phyloP scores from a whole-genome alignment of 2,329 filamentous ascomycete genomes.

The Amesomyces nigricolor region DNA sequence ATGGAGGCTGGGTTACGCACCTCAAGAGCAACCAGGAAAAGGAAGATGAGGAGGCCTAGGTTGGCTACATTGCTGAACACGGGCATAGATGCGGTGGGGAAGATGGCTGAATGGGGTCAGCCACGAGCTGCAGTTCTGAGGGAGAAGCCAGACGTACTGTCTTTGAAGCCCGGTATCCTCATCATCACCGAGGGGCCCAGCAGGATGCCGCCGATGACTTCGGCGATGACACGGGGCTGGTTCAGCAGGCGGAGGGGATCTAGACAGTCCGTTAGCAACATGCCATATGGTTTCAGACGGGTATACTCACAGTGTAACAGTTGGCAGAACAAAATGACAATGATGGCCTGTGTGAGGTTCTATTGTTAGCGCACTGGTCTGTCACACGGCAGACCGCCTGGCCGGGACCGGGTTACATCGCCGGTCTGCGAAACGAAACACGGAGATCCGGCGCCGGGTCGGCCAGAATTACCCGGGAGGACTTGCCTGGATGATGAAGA shows the following conservation, averaged over 20 bases:
- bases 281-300: neutral
- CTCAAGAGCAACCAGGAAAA: constrained; percentile 84
- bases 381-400: neutral
- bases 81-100: constrained; percentile 68
- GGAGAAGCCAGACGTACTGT: constrained; percentile 21
- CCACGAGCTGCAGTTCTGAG: neutral
- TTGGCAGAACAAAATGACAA: constrained; percentile 71
- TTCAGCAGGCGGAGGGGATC: constrained; percentile 27
- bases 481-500: constrained; percentile 65
- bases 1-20: constrained; percentile 1
- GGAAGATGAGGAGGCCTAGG: constrained; percentile 73
- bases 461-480: neutral
- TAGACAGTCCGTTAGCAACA: constrained; percentile 16
- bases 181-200: constrained; percentile 86
- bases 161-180: constrained; percentile 71
- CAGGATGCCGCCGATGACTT: constrained; percentile 73
- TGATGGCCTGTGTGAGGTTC: constrained; percentile 36
- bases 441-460: neutral
- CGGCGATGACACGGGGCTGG: constrained; percentile 72
- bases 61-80: constrained; percentile 74
- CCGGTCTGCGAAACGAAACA: constrained; percentile 11
- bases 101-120: constrained; percentile 51
- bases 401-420: neutral
- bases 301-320: constrained; percentile 51
- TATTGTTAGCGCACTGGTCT: constrained; percentile 21